Evolutionary conservation across 108 stramenopile genomes (phyloP), one percentile per base, ranked within the genome.

Genomic region (Epithemia pelagica): DNA sequence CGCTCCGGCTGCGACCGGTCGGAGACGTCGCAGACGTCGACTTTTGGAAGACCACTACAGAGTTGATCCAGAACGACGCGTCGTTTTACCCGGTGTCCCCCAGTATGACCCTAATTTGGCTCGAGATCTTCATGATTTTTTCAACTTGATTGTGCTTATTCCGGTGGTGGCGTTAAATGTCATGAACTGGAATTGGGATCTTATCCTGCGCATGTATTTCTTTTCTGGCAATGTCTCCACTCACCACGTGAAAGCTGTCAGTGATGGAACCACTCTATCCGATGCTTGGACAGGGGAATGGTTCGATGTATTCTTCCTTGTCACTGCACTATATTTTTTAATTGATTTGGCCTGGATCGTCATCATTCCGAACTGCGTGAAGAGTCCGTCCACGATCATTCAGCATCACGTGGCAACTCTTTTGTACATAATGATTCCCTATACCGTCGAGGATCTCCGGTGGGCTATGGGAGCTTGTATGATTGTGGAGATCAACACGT

Each of bases 401-500:
- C 80, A 91, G 59, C 93, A 95, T 72, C 93, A 95, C 65, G 65
- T 91, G 51, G 84, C 79, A 29, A 90, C 90, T 0, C 30, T 95
- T 18, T 18, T 91, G 0, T 95, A 95, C 56, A 46, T 95, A n/a
- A 26, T 78, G 52, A 67, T 90, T 61, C 93, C 93, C 0, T 85
- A 76, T 58, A 66, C 28, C 54, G 63, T 55, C 59, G 75, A 69
- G n/a, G 65, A 79, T n/a, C 63, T 67, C 10, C 77, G 87, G 32
- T 95, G 85, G 82, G 71, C 83, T n/a, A 90, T 95, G 89, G 93
- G 93, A 26, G 88, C 87, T 0, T 88, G 84, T 67, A 75, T 95
- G 62, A 86, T 66, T 61, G 90, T 91, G 1, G 90, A 95, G 71
- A 71, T 91, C 64, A 95, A 95, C 62, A 95, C 93, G 0, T 95